Conservation (phyloP, 2,329 filamentous ascomycete species). For the Aspergillus texensis region DNA sequence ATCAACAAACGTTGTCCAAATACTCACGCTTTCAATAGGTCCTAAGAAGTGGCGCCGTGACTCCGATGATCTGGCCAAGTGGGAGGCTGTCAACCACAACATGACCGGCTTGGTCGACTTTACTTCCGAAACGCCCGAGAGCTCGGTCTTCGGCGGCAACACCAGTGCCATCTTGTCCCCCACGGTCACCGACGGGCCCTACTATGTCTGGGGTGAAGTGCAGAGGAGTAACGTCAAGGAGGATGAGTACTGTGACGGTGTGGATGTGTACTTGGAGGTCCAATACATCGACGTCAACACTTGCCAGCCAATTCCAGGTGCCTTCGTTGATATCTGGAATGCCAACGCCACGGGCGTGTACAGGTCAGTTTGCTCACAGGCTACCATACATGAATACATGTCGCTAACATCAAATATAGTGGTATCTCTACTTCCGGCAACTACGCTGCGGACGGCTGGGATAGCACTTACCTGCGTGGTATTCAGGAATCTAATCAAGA, state of each 20-base stretch:
- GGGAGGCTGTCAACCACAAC: conserved; percentile 44
- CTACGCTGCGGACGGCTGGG: conserved; percentile 33
- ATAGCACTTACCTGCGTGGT: conserved; percentile 53
- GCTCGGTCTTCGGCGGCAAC: conserved; percentile 44
- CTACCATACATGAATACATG: not conserved
- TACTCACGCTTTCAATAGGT: conserved; percentile 9
- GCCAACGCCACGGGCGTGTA: conserved; percentile 53
- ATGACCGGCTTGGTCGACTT: conserved; percentile 36
- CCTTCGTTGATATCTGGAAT: conserved; percentile 51
- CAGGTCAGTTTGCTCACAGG: conserved; percentile 29
- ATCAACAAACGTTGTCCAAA: not conserved
- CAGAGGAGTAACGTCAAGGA: conserved; percentile 48
- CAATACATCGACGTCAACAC: conserved; percentile 52
- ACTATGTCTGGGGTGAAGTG: conserved; percentile 49
- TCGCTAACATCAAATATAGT: conserved; percentile 20
- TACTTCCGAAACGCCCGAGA: conserved; percentile 30
- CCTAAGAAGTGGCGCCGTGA: conserved; percentile 38
- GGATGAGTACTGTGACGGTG: conserved; percentile 39
- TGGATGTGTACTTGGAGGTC: conserved; percentile 48
- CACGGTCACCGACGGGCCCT: conserved; percentile 49
- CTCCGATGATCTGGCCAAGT: conserved; percentile 40
- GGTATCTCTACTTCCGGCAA: conserved; percentile 32
- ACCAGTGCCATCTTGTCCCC: conserved; percentile 49
- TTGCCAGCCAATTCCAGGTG: conserved; percentile 43
- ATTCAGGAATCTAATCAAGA: conserved; percentile 51